Base-by-base conservation (phyloP, 768 basidiomycete species). In the Suillus sp. region DNA sequence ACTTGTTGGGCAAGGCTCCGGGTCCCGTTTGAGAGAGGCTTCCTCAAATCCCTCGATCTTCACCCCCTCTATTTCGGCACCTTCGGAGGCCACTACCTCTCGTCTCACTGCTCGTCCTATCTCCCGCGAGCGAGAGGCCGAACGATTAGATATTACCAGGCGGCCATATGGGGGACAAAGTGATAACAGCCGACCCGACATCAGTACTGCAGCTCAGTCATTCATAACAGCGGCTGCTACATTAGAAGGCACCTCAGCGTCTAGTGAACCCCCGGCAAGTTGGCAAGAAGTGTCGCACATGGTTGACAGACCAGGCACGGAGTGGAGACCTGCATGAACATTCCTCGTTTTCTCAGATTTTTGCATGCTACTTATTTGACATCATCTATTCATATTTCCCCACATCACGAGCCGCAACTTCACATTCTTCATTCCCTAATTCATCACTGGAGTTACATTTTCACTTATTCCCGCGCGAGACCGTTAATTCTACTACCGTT, bases 171-270 rank as follows among this genome's bases (percentile, higher is more conserved):
- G 61, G 25, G 35, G 51, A 35, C 70, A 72, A 37, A 38, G 64
- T 50, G 64, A 69, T 68, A 78, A 72, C 65, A 84, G 83, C 68
- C 83, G 78, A 43, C 81, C 83, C 0, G 88, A 88, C 71, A 81
- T 91, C 69, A 90, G 89, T 72, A 88, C 88, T 0, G 89, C 90
- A 14, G 81, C 84, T 3, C 81, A 81, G 63, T 91, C 89, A 62
- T 89, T 90, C 66, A 81, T 91, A 25, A 90, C 90, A 5, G 83
- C 84, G 20, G 81, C 90, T 47, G 81, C 83, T 54, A 89, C 87
- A 8, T 71, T 88, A 13, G 80, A 81, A 18, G 83, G 84, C 27
- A 82, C 69, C 37, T 87, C 87, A 20, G 86, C 84, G 50, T 79
- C 81, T 60, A 81, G 83, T 60, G 81, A 77, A 38, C 74, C 75